Evolutionary conservation across 2,329 filamentous ascomycete genomes (phyloP), one percentile per base, ranked within the genome.

Genomic region (Pestalotiopsis sp.): DNA sequence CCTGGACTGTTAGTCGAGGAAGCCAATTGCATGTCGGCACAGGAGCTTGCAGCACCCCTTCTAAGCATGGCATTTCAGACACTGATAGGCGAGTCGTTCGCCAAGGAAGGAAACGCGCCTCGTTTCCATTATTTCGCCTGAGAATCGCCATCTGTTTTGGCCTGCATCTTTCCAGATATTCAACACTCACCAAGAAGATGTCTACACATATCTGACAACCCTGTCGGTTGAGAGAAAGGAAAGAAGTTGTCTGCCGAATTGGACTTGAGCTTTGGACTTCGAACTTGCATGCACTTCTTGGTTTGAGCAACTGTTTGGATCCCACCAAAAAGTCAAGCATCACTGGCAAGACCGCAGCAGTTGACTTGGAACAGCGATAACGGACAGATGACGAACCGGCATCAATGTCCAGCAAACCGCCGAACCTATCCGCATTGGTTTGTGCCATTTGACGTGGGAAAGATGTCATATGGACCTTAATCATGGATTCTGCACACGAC

Each of bases 41-140:
- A 76, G 1, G 80, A 84, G 63, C 81, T 84, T 66, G 77, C 79
- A 12, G 74, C 77, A 13, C 82, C 83, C 1, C 76, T 87, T 12
- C 66, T 87, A 11, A 81, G 79, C 63, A 80, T 85, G 79, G 76
- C 78, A 3, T 79, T 82, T 25, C 74, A 75, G 65, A 70, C 73
- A 20, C 41, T 78, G n/a, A 68, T 66, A n/a, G 20, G 20, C 23
- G 27, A 31, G 5, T 31, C 27, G 27, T 31, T 31, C 27, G 27
- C 27, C 27, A 31, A 31, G 27, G 27, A 31, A 31, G 27, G 27
- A 9, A 31, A 31, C 6, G 6, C 27, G 5, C 27, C 27, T 31
- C 45, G 45, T n/a, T 17, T 52, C 17, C 17, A n/a, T 9, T n/a
- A n/a, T n/a, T 52, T 9, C 17, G 17, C 20, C 7, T 17, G 45